Evolutionary conservation across 2,329 filamentous ascomycete genomes (phyloP).

Genomic region (Colletotrichum camelliae): DNA sequence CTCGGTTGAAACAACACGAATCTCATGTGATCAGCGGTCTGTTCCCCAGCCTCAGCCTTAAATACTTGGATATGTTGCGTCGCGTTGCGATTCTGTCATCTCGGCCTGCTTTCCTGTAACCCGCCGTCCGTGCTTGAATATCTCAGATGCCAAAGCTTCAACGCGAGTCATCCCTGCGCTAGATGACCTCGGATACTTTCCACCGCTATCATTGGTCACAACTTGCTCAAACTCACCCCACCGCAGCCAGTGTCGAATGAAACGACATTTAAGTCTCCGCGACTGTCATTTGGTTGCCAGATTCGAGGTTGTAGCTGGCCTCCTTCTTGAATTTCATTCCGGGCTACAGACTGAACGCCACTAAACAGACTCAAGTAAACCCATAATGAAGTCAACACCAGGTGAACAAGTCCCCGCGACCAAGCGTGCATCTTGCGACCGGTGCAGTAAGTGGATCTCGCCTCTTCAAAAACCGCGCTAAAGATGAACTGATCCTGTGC

Average conservation of each 20-base stretch:
- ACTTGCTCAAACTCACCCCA: neutral
- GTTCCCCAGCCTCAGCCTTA: neutral
- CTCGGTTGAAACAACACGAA: neutral
- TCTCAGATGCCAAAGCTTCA: neutral
- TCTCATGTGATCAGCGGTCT: neutral
- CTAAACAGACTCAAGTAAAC: neutral
- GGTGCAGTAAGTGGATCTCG: neutral
- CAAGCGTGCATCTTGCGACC: neutral
- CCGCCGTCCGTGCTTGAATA: neutral
- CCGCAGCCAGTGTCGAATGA: neutral
- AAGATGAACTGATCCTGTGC: neutral
- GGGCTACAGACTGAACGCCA: neutral
- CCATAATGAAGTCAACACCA: neutral
- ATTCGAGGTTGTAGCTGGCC: neutral
- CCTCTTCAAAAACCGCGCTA: neutral
- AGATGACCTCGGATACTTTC: neutral
- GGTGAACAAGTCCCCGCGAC: neutral
- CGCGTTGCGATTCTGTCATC: neutral
- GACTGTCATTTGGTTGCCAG: neutral
- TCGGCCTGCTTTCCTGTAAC: neutral
- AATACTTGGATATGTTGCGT: neutral
- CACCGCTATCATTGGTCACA: neutral
- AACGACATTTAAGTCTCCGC: neutral
- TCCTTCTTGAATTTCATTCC: neutral
- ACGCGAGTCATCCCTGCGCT: neutral